Evolutionary conservation across 768 basidiomycete genomes (phyloP), one percentile per base, ranked within the genome.

Genomic region (Russula vinacea): DNA sequence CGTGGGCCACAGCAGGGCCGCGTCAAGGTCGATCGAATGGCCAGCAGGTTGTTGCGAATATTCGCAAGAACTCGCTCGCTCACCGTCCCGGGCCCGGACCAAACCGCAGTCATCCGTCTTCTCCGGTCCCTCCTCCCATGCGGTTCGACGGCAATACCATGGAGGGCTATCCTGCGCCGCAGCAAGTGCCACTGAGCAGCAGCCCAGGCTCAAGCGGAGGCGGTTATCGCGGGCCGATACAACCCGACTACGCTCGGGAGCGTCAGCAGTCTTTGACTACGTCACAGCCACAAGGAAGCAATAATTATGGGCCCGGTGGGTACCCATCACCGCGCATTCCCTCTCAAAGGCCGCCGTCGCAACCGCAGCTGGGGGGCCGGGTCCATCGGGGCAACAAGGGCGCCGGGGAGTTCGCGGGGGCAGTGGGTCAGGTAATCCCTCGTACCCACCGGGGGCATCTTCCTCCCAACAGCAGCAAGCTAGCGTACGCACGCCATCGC

Each of bases 11-110:
- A 33, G 44, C 67, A 33, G 60, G 59, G 42, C 64, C 45, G 19
- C 44, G 70, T 7, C 57, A 47, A 0, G 39, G 45, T 72, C 67
- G 64, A 70, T 61, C 13, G 16, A 80, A 82, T 32, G 73, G 78
- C 0, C 73, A 73, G 26, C 76, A 76, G 56, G 80, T 87, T 29
- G 77, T 88, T 13, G 84, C 86, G 17, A 74, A 78, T 39, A 81
- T 86, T 13, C 74, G 86, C 39, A 81, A 79, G 73, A 82, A 77
- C 68, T 85, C 84, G 19, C 51, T 75, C 39, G 62, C 52, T 69
- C 67, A 56, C 66, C 75, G 33, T 68, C 68, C 56, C 29, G 56
- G 53, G 40, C 50, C 49, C 24, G 56, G 53, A 45, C 50, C 49
- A 6, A n/a, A 29, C n/a, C 49, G 33, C 8, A 22, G 40, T 10